A percentile compares a stretch with the other conserved stretches of the same genome.
Evolutionary conservation across 257 asterid genomes (phyloP).

Genomic region (Solanum microdontum): DNA sequence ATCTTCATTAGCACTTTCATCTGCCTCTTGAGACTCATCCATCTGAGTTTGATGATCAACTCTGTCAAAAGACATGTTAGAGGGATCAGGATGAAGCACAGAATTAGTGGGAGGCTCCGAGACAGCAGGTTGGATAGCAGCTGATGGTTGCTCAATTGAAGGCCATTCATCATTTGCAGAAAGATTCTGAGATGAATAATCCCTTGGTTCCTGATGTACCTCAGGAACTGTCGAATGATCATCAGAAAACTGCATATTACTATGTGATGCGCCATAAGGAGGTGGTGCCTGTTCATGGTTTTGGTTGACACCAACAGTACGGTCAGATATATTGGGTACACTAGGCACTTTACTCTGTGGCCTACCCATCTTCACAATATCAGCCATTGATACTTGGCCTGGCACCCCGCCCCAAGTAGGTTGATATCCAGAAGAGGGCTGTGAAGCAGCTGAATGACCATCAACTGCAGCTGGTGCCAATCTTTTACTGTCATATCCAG

Average conservation of each 20-base stretch:
- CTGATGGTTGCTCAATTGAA: conserved; percentile 45
- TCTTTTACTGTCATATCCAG: conserved; percentile 33
- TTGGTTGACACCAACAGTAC: conserved; percentile 6
- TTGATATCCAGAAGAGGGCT: conserved; percentile 44
- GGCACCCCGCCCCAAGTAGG: conserved; percentile 62
- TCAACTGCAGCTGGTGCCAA: conserved; percentile 23
- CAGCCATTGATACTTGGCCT: conserved; percentile 89
- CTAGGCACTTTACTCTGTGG: conserved; percentile 35
- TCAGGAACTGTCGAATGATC: conserved; percentile 23
- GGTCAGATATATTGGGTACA: conserved; percentile 27
- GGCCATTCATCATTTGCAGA: conserved; percentile 62
- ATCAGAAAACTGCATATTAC: conserved; percentile 20
- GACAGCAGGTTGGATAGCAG: conserved; percentile 16
- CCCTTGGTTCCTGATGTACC: conserved; percentile 22
- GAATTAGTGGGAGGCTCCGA: conserved; percentile 32
- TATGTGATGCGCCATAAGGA: conserved; percentile 15
- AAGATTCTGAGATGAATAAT: conserved; percentile 32
- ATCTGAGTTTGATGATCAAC: conserved; percentile 22
- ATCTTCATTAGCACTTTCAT: conserved; percentile 32
- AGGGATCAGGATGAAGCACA: conserved; percentile 34
- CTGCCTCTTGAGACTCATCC: conserved; percentile 39
- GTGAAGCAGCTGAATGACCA: conserved; percentile 29
- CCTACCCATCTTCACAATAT: conserved; percentile 90
- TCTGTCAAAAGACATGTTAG: conserved; percentile 23
- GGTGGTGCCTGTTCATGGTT: conserved; percentile 29